These are phyloP conservation scores for Lenwebbia sp. DNA, from an alignment of 345 rosid species.

Conservation along the genomic window DNA sequence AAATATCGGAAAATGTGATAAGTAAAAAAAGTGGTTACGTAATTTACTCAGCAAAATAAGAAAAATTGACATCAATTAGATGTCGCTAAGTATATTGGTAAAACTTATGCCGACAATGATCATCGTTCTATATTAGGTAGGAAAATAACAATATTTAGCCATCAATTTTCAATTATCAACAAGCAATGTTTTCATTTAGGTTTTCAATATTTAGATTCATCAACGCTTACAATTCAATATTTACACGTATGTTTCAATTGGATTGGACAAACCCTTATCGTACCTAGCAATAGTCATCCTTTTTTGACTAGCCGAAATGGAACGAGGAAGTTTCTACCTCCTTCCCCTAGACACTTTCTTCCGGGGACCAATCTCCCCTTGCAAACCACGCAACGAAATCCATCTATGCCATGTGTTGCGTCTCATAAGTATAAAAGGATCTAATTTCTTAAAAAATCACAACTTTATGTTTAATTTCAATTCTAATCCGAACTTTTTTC, in stretches of 20 bases:
- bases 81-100: background rate
- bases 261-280: background rate
- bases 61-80: too few species aligned
- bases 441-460: too few species aligned
- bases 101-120: fast-evolving
- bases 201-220: background rate
- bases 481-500: too few species aligned
- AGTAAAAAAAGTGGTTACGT: background rate
- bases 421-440: background rate
- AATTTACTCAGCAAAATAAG: background rate
- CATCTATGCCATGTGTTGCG: background rate
- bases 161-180: background rate
- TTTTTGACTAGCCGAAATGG: background rate
- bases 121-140: background rate
- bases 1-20: background rate
- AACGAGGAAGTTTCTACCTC: background rate
- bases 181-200: background rate
- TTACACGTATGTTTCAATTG: background rate
- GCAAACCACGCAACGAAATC: too few species aligned
- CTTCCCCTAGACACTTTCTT: background rate
- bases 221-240: background rate
- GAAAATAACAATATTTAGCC: background rate
- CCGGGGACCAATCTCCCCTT: background rate
- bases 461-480: too few species aligned
- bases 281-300: background rate